Conservation (phyloP, 2,329 filamentous ascomycete genomes). For the Paraphoma chrysanthemicola region DNA sequence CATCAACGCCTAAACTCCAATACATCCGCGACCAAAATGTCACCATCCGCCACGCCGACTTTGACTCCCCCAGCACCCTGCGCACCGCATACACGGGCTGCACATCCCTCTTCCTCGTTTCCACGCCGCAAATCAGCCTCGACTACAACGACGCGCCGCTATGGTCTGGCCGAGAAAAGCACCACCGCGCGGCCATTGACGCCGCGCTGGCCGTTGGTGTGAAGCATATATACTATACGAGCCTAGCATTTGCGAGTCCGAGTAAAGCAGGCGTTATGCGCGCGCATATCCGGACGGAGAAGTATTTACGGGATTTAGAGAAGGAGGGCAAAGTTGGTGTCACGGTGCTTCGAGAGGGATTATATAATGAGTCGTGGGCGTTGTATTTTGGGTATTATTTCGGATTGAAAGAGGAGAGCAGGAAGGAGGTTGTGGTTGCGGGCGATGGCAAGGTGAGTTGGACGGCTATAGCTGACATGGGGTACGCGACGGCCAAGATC, state of each 20-base stretch:
- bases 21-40: slow-evolving; percentile 39
- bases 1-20: slow-evolving; percentile 28
- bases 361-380: slow-evolving; percentile 58
- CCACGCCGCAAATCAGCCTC: slow-evolving; percentile 51
- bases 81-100: slow-evolving; percentile 47
- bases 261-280: slow-evolving; percentile 54
- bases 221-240: slow-evolving; percentile 56
- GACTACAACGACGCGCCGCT: slow-evolving; percentile 53
- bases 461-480: slow-evolving; percentile 54
- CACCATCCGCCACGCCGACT: slow-evolving; percentile 48
- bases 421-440: slow-evolving; percentile 48
- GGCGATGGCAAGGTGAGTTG: slow-evolving; percentile 54
- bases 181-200: slow-evolving; percentile 53
- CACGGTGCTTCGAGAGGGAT: slow-evolving; percentile 53
- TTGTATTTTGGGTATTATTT: slow-evolving; percentile 56
- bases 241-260: slow-evolving; percentile 51
- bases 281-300: slow-evolving; percentile 55
- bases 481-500: slow-evolving; percentile 51
- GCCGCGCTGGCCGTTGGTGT: slow-evolving; percentile 51
- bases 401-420: slow-evolving; percentile 38
- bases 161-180: slow-evolving; percentile 52
- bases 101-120: slow-evolving; percentile 55
- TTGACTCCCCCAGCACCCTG: slow-evolving; percentile 46
- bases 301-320: slow-evolving; percentile 44
- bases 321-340: slow-evolving; percentile 25